Base-by-base conservation (phyloP, 495 filamentous ascomycete genomes). In the Corynascus novoguineensis region DNA sequence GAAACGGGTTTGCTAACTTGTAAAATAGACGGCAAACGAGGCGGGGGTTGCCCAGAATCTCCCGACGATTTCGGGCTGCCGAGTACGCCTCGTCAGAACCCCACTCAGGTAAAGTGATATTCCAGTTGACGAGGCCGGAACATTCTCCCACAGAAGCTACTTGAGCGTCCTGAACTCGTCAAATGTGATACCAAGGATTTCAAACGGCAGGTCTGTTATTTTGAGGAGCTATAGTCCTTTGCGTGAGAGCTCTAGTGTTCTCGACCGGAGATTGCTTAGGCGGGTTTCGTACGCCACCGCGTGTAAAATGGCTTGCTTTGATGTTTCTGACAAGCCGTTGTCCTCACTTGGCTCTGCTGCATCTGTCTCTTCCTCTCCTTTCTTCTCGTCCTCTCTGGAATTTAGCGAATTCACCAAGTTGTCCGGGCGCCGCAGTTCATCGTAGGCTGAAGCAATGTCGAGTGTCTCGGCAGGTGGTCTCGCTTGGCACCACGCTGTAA, bases 1-100 rank as follows among this genome's bases (percentile, higher is more conserved):
- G 25, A 27, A 44, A 28, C 12, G 37, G 51, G 1, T 5, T 32
- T 25, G 38, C 38, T 11, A 53, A 28, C 28, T 53, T 17, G 15
- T 12, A 53, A 17, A 53, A 53, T 2, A 53, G n/a, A 17, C 51
- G 51, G 38, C 51, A 45, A 5, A 34, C 51, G 8, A 53, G 27
- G 12, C 38, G 38, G 7, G 22, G 15, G 3, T 4, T n/a, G 24
- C 15, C 1, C 38, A 45, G 6, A 2, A 4, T 22, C 1, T 10
- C 17, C 14, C 27, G 25, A n/a, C 38, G 37, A 0, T 8, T 11
- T 7, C 22, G 37, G 25, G 3, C 17, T 12, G n/a, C n/a, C n/a
- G n/a, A n/a, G n/a, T n/a, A n/a, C n/a, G n/a, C n/a, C n/a, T 12
- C 14, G 2, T 28, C 5, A 21, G 14, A 5, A 17, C 25, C 4